Evolutionary conservation across 2,329 filamentous ascomycete species (phyloP).

Genomic region (Juglanconis juglandina): DNA sequence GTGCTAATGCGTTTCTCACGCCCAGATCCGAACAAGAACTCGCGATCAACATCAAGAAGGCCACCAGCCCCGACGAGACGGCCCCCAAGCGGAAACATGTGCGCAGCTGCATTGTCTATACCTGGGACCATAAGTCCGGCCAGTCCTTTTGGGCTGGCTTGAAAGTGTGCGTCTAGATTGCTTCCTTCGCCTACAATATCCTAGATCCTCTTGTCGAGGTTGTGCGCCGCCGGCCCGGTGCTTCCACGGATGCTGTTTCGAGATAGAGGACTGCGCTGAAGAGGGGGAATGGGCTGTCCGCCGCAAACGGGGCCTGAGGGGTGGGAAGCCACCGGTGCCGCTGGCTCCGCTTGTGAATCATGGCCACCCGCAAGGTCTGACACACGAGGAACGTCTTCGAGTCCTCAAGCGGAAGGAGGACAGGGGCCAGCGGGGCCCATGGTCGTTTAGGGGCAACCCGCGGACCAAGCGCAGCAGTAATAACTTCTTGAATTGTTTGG

Average conservation of each 20-base stretch:
- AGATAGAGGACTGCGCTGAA: neutral
- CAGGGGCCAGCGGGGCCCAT: neutral
- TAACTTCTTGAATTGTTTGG: neutral
- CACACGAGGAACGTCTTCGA: neutral
- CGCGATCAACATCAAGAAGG: slow-evolving; percentile 67
- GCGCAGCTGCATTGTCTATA: slow-evolving; percentile 95
- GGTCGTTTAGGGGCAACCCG: neutral
- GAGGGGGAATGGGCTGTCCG: neutral
- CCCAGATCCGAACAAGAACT: slow-evolving; percentile 65
- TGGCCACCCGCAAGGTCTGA: too few species aligned
- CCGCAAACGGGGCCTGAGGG: neutral
- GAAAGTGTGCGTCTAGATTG: slow-evolving; percentile 67
- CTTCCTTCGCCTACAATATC: neutral
- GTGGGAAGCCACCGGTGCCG: too few species aligned
- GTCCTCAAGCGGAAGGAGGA: neutral
- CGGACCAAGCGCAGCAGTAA: neutral
- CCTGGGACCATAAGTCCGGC: slow-evolving; percentile 97
- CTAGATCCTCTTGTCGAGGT: neutral
- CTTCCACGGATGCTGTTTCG: neutral
- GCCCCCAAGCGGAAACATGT: slow-evolving; percentile 87
- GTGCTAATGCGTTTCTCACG: slow-evolving; percentile 20
- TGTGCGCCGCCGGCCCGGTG: neutral
- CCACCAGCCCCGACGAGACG: slow-evolving; percentile 65
- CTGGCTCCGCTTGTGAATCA: too few species aligned
- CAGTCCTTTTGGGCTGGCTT: slow-evolving; percentile 95